Evolutionary conservation across 1,284 basidiomycete species (phyloP).

Genomic region (Vanrija pseudolonga): DNA sequence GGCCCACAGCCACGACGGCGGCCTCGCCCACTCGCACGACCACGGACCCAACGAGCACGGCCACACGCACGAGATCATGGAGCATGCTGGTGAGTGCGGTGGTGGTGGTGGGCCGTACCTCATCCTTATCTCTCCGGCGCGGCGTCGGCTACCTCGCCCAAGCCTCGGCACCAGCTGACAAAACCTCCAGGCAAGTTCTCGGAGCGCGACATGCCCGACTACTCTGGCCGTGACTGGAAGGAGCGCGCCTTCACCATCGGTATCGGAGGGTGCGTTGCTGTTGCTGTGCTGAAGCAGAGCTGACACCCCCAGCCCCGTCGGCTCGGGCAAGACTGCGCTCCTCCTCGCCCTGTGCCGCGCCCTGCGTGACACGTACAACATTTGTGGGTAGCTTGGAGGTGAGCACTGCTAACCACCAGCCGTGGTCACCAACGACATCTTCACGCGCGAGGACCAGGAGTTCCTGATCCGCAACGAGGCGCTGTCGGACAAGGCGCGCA

Average conservation of each 20-base stretch:
- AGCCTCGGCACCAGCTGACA: not conserved
- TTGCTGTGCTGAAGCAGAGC: not conserved
- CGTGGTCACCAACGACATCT: constrained; percentile 94
- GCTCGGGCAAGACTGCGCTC: constrained; percentile 94
- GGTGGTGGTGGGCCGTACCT: not conserved
- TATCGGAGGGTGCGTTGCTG: constrained; percentile 80
- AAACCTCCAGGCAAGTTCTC: constrained; percentile 79
- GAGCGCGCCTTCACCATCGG: constrained; percentile 96
- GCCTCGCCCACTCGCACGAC: constrained; percentile 25
- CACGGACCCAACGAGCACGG: constrained; percentile 62
- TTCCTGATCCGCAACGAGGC: constrained; percentile 92
- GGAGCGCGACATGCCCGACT: constrained; percentile 90
- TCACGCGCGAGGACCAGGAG: constrained; percentile 95
- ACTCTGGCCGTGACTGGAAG: constrained; percentile 73
- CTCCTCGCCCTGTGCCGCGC: constrained; percentile 86
- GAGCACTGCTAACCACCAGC: constrained; percentile 53
- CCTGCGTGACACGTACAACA: constrained; percentile 79
- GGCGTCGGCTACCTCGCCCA: not conserved
- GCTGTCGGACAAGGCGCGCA: constrained; percentile 70
- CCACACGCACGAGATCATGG: constrained; percentile 85
- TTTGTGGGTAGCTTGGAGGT: constrained; percentile 58
- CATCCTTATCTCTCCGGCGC: not conserved
- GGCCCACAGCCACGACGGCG: constrained; percentile 21
- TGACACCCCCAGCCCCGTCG: constrained; percentile 67
- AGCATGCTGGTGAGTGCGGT: constrained; percentile 67